Evolutionary conservation across 2,329 filamentous ascomycete species (phyloP), one percentile per base, ranked within the genome.

Genomic region (Claviceps spartinae): DNA sequence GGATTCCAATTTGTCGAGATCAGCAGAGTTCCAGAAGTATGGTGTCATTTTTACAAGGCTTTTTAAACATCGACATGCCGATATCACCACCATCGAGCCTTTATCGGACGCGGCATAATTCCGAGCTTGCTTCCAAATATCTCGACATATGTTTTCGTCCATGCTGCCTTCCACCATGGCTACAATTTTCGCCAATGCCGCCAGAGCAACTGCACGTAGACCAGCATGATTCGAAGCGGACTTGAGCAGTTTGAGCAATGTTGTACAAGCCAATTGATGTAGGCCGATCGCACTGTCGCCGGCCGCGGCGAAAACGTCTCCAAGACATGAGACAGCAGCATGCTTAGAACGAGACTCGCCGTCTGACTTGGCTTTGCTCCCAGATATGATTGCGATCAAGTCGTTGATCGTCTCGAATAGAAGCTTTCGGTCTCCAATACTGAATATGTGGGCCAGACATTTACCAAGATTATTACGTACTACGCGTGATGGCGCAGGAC

Each of bases 371-470:
- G 75, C 75, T 66, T 95, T 96, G 20, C 84, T 81, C 47, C 78
- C 78, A 54, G 82, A 82, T 46, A 95, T 66, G 52, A 95, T 82
- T 11, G 71, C 74, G 9, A 90, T 75, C 11, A 97, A 74, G 58
- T 97, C 91, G 61, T 93, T 95, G 63, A 97, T 86, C 0, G 88
- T 94, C 67, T 98, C 93, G 63, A 94, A 96, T 2, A 98, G 77
- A 49, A 95, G 76, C 65, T 94, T 95, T 57, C 91, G 79, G 68
- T 96, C 91, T 13, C 93, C 93, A 57, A 86, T 85, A 16, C 76
- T 78, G 58, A 98, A 86, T 54, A 97, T 82, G 61, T 85, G 83
- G 43, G 84, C 84, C 58, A 96, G 84, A 60, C 88, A 91, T 67
- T 81, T 80, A 47, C 89, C 91, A 38, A 97, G 67, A 64, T 91